phyloP scores from a whole-genome alignment of 441 rosid species.

The Adansonia rubrostipa region DNA sequence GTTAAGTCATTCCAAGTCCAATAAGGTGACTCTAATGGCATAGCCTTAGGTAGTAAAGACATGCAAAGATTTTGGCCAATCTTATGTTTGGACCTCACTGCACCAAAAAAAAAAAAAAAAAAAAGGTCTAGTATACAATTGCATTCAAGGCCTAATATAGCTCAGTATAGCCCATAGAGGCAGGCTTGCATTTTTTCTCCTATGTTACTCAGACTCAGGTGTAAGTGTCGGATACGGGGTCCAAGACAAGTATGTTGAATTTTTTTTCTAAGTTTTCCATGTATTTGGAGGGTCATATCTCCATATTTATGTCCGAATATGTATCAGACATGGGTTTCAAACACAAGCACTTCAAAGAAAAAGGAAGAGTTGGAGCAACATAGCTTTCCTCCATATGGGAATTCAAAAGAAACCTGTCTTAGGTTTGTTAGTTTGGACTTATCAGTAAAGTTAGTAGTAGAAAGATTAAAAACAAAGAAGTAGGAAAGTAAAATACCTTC shows the following conservation, averaged over 20 bases:
- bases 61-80: not conserved
- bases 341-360: too few relatives aligned
- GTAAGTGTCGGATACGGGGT: too few relatives aligned
- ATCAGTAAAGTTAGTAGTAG: slow-evolving; percentile 15
- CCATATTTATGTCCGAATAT: too few relatives aligned
- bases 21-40: not conserved
- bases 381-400: not conserved
- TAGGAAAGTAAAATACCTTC: slow-evolving; percentile 48
- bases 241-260: too few relatives aligned
- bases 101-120: not conserved
- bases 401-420: not conserved
- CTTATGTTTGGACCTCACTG: not conserved
- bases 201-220: too few relatives aligned
- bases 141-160: not conserved
- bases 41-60: not conserved
- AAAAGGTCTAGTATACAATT: not conserved
- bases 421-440: not conserved
- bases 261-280: too few relatives aligned
- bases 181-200: not conserved
- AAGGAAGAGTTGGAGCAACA: too few relatives aligned
- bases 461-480: not conserved
- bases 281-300: too few relatives aligned
- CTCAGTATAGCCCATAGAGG: not conserved
- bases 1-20: not conserved
- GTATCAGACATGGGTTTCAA: too few relatives aligned